Evolutionary conservation across 2,329 filamentous ascomycete genomes (phyloP).

Genomic region (Blastomyces parvus): DNA sequence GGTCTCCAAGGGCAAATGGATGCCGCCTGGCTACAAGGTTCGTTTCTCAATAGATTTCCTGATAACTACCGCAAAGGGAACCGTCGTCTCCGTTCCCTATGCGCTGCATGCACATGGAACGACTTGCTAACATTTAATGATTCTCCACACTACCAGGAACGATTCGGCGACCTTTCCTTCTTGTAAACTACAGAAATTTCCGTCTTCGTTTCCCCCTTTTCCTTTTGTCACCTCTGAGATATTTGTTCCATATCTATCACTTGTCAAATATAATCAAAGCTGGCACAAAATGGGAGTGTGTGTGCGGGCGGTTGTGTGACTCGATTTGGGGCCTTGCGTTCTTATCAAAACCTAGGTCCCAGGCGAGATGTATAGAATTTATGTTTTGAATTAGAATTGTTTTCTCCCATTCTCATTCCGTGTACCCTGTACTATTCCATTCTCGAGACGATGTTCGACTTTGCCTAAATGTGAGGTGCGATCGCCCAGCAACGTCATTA

Average conservation of each 20-base stretch:
- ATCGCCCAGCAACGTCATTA: not conserved
- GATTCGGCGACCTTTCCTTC: slow-evolving; percentile 93
- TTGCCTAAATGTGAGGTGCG: not conserved
- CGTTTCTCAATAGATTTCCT: slow-evolving; percentile 27
- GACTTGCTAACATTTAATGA: slow-evolving; percentile 1
- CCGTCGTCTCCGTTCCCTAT: not conserved
- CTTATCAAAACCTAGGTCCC: not conserved
- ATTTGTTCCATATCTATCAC: slow-evolving; percentile 41
- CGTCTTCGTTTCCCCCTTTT: not conserved
- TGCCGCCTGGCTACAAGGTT: slow-evolving; percentile 98
- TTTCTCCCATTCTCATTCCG: slow-evolving; percentile 15
- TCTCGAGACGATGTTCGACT: not conserved
- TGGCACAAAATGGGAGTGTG: not conserved
- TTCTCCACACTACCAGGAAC: slow-evolving; percentile 59
- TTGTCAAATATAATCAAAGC: slow-evolving; percentile 43
- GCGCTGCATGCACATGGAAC: not conserved
- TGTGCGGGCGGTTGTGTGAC: slow-evolving; percentile 16
- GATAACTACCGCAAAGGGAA: not conserved
- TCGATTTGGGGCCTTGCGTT: not conserved
- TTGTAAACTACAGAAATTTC: slow-evolving; percentile 52
- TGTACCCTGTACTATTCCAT: not conserved
- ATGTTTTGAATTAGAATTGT: slow-evolving; percentile 10
- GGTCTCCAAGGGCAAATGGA: slow-evolving; percentile 96
- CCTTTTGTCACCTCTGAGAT: not conserved
- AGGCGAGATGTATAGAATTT: not conserved